Evolutionary conservation across 2,329 filamentous ascomycete species (phyloP).

Genomic region (Neofusicoccum umdonicola): DNA sequence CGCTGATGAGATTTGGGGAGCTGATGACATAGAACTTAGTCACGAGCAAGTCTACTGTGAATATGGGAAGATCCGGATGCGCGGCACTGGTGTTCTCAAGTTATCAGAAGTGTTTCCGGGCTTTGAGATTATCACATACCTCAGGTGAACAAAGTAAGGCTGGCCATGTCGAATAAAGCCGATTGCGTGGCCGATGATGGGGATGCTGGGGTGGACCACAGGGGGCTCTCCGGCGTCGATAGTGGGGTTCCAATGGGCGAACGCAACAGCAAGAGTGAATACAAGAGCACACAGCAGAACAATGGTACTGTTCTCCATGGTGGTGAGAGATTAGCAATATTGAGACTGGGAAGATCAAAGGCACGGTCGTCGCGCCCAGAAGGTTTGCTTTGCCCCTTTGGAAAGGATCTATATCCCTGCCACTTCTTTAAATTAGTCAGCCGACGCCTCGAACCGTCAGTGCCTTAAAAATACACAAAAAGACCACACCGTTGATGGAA

Average conservation of each 20-base stretch:
- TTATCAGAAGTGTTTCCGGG: neutral
- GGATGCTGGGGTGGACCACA: conserved; percentile 19
- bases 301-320: neutral
- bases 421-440: no score
- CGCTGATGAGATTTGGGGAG: conserved; percentile 35
- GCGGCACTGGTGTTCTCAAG: conserved; percentile 9
- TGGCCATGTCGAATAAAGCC: conserved; percentile 22
- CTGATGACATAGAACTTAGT: conserved; percentile 45
- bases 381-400: no score
- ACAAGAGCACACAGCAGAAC: neutral
- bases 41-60: conserved; percentile 43
- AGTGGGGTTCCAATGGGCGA: neutral
- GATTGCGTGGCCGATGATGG: conserved; percentile 23
- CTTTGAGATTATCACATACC: conserved; percentile 10
- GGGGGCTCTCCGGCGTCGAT: conserved; percentile 21
- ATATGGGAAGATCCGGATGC: conserved; percentile 33
- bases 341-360: no score
- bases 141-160: conserved; percentile 20
- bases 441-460: no score
- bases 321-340: neutral
- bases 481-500: no score
- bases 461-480: no score
- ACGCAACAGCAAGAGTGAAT: neutral
- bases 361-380: no score
- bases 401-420: no score